Evolutionary conservation across 108 stramenopile species (phyloP).

Genomic region (Pseudonitzschia multistriata): DNA sequence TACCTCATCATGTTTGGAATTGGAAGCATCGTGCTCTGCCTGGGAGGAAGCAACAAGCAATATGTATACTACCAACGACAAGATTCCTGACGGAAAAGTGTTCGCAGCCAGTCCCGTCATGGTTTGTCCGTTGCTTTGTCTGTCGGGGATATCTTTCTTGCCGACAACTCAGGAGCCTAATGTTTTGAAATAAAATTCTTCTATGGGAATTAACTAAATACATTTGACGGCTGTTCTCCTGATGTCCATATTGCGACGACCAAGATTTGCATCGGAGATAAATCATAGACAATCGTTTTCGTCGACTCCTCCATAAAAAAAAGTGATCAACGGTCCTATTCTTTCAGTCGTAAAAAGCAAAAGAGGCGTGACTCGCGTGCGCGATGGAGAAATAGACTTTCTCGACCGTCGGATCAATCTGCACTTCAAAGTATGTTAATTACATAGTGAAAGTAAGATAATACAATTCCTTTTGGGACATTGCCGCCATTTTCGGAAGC

Average conservation of each 20-base stretch:
- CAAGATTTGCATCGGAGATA: background rate
- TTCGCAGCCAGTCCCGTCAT: background rate
- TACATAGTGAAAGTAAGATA: too few species aligned
- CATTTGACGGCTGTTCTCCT: too few species aligned
- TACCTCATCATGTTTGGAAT: background rate
- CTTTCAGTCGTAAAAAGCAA: background rate
- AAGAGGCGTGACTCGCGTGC: too few species aligned
- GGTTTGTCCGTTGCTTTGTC: background rate
- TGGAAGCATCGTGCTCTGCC: background rate
- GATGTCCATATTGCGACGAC: background rate
- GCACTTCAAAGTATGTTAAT: too few species aligned
- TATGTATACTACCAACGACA: background rate
- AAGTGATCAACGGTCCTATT: constrained; percentile 1
- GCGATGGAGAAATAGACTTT: too few species aligned
- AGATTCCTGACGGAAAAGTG: background rate
- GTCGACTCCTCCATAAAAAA: background rate
- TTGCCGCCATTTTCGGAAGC: too few species aligned
- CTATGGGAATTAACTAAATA: background rate
- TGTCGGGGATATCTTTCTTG: background rate
- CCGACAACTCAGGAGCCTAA: background rate
- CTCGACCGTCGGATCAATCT: too few species aligned
- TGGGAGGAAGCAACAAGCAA: background rate
- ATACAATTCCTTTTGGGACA: too few species aligned
- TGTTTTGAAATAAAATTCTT: background rate
- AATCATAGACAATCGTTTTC: background rate